These are phyloP conservation scores for Dothiorella sarmentorum DNA, from an alignment of 2,329 filamentous ascomycete genomes.

Conservation along the genomic window DNA sequence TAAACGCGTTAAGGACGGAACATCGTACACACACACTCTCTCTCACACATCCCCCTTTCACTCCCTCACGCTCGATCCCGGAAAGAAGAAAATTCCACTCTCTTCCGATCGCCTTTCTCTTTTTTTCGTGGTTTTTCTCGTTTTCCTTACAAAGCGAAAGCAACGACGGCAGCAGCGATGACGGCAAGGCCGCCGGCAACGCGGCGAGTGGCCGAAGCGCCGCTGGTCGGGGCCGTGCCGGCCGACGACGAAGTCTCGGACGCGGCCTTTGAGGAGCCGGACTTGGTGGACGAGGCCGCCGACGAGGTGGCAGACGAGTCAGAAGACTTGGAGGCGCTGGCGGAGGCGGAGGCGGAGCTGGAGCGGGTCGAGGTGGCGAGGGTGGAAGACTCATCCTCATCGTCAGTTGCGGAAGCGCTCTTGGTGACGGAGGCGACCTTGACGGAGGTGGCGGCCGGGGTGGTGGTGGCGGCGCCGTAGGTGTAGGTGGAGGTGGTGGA, in stretches of 20 bases:
- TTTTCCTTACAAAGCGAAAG: neutral
- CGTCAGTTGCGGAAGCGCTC: slow-evolving; percentile 24
- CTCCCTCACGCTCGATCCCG: no score
- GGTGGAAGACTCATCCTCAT: slow-evolving; percentile 11
- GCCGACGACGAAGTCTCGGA: no score
- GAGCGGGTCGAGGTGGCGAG: slow-evolving; percentile 25
- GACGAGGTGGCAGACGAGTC: neutral
- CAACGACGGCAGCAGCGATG: neutral
- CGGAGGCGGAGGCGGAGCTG: slow-evolving; percentile 27
- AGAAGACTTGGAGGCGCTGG: slow-evolving; percentile 25
- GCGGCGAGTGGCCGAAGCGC: slow-evolving; percentile 1
- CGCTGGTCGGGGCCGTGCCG: slow-evolving; percentile 2
- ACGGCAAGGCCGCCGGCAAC: slow-evolving; percentile 4
- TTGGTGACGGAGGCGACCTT: slow-evolving; percentile 24
- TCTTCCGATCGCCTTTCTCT: no score
- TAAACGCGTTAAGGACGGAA: neutral
- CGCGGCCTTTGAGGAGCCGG: no score
- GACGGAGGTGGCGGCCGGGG: slow-evolving; percentile 19
- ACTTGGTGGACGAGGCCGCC: neutral
- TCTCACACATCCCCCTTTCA: neutral
- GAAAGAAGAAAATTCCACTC: no score
- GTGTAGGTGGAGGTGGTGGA: slow-evolving; percentile 26
- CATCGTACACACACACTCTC: no score
- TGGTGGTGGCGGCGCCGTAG: slow-evolving; percentile 31
- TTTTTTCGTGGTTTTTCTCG: neutral